Conservation (phyloP, 345 rosid species). For the Salix arbutifolia region DNA sequence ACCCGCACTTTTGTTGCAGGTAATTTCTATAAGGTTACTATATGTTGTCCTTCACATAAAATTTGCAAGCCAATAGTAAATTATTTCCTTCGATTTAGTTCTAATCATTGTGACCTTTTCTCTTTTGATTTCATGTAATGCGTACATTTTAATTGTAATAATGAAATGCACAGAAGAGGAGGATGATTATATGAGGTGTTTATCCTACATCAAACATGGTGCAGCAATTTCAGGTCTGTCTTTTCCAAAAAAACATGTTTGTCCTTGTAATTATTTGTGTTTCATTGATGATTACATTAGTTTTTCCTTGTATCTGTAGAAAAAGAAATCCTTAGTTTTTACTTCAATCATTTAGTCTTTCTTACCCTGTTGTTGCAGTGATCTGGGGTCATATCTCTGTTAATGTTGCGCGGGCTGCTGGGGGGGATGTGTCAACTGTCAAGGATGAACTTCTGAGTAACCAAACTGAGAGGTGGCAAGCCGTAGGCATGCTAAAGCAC, state of each 20-base stretch:
- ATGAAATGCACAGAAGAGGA: constrained; percentile 46
- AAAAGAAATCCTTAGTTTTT: neutral
- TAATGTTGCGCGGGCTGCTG: constrained; percentile 45
- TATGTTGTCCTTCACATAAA: neutral
- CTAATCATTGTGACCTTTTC: no score
- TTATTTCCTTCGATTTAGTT: neutral
- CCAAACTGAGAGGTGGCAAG: constrained; percentile 69
- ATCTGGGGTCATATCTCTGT: constrained; percentile 56
- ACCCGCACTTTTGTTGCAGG: constrained; percentile 42
- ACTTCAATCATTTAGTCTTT: neutral
- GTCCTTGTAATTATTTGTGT: neutral
- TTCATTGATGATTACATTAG: neutral
- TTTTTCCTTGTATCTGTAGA: neutral
- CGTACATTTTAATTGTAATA: neutral
- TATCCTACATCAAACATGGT: constrained; percentile 58
- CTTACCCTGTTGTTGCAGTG: constrained; percentile 39
- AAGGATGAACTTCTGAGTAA: constrained; percentile 50
- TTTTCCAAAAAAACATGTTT: constrained; percentile 3
- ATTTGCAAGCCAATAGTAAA: neutral
- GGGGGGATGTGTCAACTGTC: constrained; percentile 37
- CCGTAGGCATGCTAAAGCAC: constrained; percentile 67
- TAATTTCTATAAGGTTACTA: constrained; percentile 17
- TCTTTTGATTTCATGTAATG: no score
- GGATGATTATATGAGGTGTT: constrained; percentile 38
- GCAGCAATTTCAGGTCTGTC: constrained; percentile 71